Evolutionary conservation across 805 yeast genomes (phyloP), one percentile per base, ranked within the genome.

Genomic region (Saturnispora saitoi): DNA sequence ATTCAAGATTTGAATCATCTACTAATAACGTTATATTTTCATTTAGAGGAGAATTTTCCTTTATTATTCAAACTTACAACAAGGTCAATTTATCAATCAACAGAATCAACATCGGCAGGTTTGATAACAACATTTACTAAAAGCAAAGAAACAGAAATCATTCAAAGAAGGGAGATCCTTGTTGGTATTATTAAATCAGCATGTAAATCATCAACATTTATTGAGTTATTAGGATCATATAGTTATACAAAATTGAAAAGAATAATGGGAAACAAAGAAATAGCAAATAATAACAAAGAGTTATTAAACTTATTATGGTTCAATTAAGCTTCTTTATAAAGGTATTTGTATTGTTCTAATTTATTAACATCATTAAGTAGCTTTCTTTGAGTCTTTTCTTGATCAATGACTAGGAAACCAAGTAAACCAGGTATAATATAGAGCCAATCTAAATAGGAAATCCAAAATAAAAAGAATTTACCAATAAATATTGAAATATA

Each of bases 261-360:
- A 7, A 37, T 38, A 11, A 20, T 47, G 17, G 42, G 31, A 14
- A 12, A 38, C 14, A 24, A 22, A 6, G 22, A 34, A 12, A 28
- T 36, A 19, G 30, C 42, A 17, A 36, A 15, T 5, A 15, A 42
- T 4, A 48, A 37, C 3, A 34, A 26, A 14, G 48, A 49, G 41
- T 20, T 42, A 43, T 54, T 56, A 54, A 51, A 50, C 42, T 43
- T 47, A 40, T 29, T 40, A 28, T 45, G 45, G 45, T 31, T 57
- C 56, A 46, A 53, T 57, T 57, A 65, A 24, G 66, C 70, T 28
- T 59, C 63, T 46, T 63, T 65, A 47, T 63, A 64, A 45, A 58
- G 40, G 48, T 65, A 65, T 44, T 53, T 61, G 41, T 58, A 22
- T 26, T 45, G 54, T 29, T 60, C 59, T 32, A 66, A 50, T 14